Percentiles rank a stretch among this genome's conserved stretches.
phyloP scores from a whole-genome alignment of 768 basidiomycete genomes.

The Coprinopsis sp. region DNA sequence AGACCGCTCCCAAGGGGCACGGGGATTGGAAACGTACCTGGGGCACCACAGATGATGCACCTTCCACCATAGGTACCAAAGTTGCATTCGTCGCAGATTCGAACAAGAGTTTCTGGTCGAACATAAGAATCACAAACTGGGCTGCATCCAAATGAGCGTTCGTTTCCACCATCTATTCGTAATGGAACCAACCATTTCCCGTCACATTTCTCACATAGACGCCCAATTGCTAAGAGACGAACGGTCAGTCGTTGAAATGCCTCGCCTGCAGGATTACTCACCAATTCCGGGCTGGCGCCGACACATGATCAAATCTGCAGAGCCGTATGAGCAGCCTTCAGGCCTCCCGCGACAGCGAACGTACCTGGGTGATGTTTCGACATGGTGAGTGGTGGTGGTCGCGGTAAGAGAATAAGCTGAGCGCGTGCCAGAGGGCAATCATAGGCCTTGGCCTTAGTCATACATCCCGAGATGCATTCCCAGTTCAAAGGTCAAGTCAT shows the following conservation, averaged over 20 bases:
- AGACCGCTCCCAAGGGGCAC: background rate
- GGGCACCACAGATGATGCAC: constrained; percentile 96
- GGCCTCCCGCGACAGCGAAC: constrained; percentile 3
- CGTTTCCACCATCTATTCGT: background rate
- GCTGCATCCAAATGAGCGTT: constrained; percentile 37
- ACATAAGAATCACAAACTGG: constrained; percentile 99
- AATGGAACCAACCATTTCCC: constrained; percentile 82
- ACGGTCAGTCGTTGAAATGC: too few relatives aligned
- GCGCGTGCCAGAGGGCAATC: too few relatives aligned
- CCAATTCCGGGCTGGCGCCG: constrained; percentile 96
- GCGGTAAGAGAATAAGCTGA: background rate
- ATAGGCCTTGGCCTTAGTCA: too few relatives aligned
- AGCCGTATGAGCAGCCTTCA: constrained; percentile 6
- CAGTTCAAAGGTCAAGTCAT: background rate
- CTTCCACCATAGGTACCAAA: constrained; percentile 97
- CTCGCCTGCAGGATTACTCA: too few relatives aligned
- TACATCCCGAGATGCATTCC: background rate
- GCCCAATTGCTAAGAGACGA: constrained; percentile 73
- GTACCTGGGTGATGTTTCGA: constrained; percentile 88
- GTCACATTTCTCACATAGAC: constrained; percentile 98
- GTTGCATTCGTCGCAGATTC: constrained; percentile 99
- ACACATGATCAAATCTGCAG: constrained; percentile 94
- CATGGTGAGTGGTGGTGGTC: constrained; percentile 37
- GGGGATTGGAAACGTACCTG: constrained; percentile 50
- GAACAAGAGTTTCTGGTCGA: constrained; percentile 93